Evolutionary conservation across 495 filamentous ascomycete genomes (phyloP).

Genomic region (Monascus purpureus): DNA sequence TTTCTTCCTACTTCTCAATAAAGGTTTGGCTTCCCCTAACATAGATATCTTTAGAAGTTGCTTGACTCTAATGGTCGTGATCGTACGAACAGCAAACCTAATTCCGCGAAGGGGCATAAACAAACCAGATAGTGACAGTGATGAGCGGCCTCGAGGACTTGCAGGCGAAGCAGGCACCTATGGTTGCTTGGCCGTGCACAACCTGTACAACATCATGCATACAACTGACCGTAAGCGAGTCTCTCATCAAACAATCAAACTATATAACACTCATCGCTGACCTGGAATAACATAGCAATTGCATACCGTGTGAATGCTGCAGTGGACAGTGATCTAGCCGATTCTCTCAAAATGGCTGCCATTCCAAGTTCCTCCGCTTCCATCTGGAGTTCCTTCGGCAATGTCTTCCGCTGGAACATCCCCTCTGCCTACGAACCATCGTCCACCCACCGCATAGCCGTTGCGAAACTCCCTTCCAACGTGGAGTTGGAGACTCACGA

Average conservation of each 20-base stretch:
- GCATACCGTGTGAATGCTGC: constrained; percentile 86
- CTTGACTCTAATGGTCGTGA: constrained; percentile 3
- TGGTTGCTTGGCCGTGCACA: constrained; percentile 87
- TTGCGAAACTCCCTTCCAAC: constrained; percentile 65
- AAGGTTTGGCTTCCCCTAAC: constrained; percentile 24
- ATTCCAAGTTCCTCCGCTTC: constrained; percentile 59
- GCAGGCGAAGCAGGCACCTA: constrained; percentile 64
- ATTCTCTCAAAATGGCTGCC: constrained; percentile 57
- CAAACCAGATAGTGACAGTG: constrained; percentile 59
- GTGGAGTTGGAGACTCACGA: constrained; percentile 93
- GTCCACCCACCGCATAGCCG: constrained; percentile 23
- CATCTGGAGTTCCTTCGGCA: constrained; percentile 52
- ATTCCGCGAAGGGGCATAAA: constrained; percentile 60
- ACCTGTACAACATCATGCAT: constrained; percentile 87
- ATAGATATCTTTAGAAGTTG: background rate
- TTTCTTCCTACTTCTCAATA: constrained; percentile 85
- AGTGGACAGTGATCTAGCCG: constrained; percentile 66
- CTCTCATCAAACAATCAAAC: constrained; percentile 9
- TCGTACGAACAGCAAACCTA: constrained; percentile 38
- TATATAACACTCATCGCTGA: constrained; percentile 33
- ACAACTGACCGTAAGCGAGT: constrained; percentile 37
- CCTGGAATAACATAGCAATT: too few species aligned
- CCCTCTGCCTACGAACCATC: constrained; percentile 13
- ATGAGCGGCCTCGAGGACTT: constrained; percentile 48
- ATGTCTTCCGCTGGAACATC: constrained; percentile 41